Conservation (phyloP, 192 early-diverging fungal genomes). For the Spizellomyces punctatus region DNA sequence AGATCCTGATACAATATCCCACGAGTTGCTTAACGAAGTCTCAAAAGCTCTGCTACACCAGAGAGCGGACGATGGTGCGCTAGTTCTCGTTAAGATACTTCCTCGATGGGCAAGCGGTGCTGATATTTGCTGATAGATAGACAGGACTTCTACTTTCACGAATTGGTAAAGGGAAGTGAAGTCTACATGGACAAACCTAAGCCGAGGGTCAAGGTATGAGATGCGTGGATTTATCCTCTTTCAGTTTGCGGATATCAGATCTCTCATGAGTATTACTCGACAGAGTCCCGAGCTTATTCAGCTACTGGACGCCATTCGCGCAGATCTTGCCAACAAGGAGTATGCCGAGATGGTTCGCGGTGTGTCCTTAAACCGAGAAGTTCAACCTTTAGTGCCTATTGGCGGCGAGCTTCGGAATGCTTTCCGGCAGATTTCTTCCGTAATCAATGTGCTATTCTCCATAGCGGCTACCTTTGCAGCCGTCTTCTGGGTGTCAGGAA, state of each 20-base stretch:
- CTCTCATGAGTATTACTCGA: neutral
- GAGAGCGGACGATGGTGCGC: neutral
- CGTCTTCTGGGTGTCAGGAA: conserved; percentile 39
- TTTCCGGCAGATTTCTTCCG: conserved; percentile 31
- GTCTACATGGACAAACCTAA: conserved; percentile 17
- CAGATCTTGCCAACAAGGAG: conserved; percentile 26
- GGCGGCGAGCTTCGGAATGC: conserved; percentile 35
- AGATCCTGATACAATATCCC: conserved; percentile 7
- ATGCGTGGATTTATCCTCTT: neutral
- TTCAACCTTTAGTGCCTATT: neutral
- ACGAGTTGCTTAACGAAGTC: neutral
- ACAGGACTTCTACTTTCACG: neutral
- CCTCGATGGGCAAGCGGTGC: neutral
- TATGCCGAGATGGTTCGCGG: conserved; percentile 38
- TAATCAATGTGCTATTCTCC: conserved; percentile 49
- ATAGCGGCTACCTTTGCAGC: conserved; percentile 48
- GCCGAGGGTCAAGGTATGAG: conserved; percentile 8
- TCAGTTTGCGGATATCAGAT: neutral
- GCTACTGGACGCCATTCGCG: conserved; percentile 24
- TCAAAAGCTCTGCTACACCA: neutral
- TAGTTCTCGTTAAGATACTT: too few relatives aligned
- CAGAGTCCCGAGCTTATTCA: conserved; percentile 24
- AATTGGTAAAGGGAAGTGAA: conserved; percentile 4
- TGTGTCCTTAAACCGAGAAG: neutral
- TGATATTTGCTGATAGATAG: neutral